Evolutionary conservation across 495 filamentous ascomycete species (phyloP).

Genomic region (Tuber melanosporum): DNA sequence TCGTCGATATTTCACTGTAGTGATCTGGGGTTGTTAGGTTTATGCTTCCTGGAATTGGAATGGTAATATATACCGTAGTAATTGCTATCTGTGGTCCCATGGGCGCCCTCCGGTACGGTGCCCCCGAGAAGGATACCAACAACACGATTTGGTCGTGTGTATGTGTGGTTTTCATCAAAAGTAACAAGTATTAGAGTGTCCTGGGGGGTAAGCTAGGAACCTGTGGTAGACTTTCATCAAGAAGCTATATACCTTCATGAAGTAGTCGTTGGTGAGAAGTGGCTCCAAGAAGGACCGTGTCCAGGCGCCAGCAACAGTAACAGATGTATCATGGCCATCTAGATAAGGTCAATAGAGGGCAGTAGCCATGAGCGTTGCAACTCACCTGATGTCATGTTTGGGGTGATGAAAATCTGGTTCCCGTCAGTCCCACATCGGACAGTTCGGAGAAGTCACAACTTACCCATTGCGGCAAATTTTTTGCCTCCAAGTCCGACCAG

Average conservation of each 20-base stretch:
- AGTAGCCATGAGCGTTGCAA: not conserved
- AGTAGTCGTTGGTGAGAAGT: conserved; percentile 57
- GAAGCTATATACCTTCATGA: conserved; percentile 49
- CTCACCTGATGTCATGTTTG: conserved; percentile 59
- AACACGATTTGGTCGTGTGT: conserved; percentile 52
- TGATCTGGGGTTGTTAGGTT: conserved; percentile 44
- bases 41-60: not conserved
- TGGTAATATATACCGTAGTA: conserved; percentile 51
- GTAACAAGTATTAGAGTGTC: conserved; percentile 62
- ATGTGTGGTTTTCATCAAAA: conserved; percentile 61
- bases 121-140: conserved; percentile 61
- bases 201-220: not conserved
- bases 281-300: conserved; percentile 55
- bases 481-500: conserved; percentile 52
- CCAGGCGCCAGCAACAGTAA: conserved; percentile 57
- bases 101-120: conserved; percentile 52
- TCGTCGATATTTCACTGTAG: conserved; percentile 61
- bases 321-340: conserved; percentile 61
- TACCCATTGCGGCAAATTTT: conserved; percentile 59
- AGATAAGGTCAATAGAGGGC: conserved; percentile 29
- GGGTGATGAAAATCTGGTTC: conserved; percentile 58
- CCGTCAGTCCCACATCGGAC: not conserved
- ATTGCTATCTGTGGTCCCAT: conserved; percentile 57
- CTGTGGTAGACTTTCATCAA: not conserved
- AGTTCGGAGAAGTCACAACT: not conserved